phyloP scores from a whole-genome alignment of 2,329 filamentous ascomycete species.

The Fusarium multiceps region DNA sequence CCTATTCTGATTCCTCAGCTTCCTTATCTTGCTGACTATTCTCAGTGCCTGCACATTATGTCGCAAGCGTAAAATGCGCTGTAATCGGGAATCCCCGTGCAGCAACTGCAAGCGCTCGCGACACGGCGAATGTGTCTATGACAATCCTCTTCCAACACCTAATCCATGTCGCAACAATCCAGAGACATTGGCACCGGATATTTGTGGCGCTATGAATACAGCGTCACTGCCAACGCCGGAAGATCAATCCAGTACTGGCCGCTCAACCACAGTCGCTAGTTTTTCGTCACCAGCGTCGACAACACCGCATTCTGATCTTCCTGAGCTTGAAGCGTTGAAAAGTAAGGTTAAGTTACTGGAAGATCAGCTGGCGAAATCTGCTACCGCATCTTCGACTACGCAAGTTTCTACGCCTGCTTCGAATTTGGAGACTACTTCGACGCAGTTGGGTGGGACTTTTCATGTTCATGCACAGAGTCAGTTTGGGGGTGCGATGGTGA shows the following conservation, averaged over 20 bases:
- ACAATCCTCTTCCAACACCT: conserved; percentile 25
- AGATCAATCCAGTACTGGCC: not conserved
- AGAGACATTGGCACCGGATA: not conserved
- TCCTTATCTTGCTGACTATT: not conserved
- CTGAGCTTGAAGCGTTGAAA: conserved; percentile 34
- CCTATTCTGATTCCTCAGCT: too few species aligned
- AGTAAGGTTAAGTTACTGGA: conserved; percentile 28
- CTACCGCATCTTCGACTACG: not conserved
- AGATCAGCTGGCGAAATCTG: conserved; percentile 10
- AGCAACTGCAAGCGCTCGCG: conserved; percentile 56
- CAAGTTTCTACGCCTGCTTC: conserved; percentile 5
- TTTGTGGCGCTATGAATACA: not conserved
- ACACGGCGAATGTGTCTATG: conserved; percentile 51
- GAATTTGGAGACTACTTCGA: conserved; percentile 49
- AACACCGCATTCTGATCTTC: not conserved
- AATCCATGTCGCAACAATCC: not conserved
- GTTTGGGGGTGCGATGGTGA: conserved; percentile 44
- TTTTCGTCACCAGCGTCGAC: conserved; percentile 1
- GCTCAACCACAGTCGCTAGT: not conserved
- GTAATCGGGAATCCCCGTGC: conserved; percentile 56
- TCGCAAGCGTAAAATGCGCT: conserved; percentile 58
- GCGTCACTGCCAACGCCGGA: not conserved
- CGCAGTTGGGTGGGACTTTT: conserved; percentile 56
- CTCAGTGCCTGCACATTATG: conserved; percentile 56
- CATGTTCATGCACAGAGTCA: conserved; percentile 55